phyloP scores from a whole-genome alignment of 179 eudicot species.

The Monotropa hypopitys region DNA sequence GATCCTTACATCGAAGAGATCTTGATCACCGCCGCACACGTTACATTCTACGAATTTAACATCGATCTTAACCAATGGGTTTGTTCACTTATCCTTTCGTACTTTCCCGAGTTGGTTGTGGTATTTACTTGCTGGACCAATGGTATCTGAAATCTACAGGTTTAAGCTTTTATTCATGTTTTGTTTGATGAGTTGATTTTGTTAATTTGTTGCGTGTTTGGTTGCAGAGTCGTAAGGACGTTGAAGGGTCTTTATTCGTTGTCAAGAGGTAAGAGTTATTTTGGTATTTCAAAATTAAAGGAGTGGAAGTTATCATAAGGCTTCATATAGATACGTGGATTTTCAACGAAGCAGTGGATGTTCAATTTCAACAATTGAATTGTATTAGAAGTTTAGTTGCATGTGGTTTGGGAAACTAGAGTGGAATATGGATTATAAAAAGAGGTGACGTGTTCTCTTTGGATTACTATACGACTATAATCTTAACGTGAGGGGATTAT shows the following conservation, averaged over 20 bases:
- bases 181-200: slow-evolving; percentile 1
- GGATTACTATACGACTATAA: not conserved
- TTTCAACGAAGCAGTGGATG: not conserved
- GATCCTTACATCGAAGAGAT: slow-evolving; percentile 68
- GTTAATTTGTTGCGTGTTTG: not conserved
- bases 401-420: not conserved
- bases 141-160: not conserved
- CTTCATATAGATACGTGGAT: not conserved
- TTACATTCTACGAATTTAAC: slow-evolving; percentile 68
- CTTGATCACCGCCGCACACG: slow-evolving; percentile 75
- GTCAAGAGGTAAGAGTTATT: slow-evolving; percentile 42
- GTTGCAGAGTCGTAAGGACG: slow-evolving; percentile 81
- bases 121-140: not conserved
- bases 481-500: not conserved
- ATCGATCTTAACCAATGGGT: slow-evolving; percentile 68
- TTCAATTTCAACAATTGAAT: not conserved
- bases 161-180: not conserved
- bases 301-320: not conserved
- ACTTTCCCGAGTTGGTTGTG: not conserved
- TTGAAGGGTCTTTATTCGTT: slow-evolving; percentile 73
- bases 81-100: not conserved
- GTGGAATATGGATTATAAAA: not conserved
- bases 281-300: not conserved
- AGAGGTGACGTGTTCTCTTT: not conserved
- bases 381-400: not conserved